These are phyloP conservation scores for Apiospora rasikravindrae DNA, from an alignment of 2,329 filamentous ascomycete genomes.

Conservation along the genomic window DNA sequence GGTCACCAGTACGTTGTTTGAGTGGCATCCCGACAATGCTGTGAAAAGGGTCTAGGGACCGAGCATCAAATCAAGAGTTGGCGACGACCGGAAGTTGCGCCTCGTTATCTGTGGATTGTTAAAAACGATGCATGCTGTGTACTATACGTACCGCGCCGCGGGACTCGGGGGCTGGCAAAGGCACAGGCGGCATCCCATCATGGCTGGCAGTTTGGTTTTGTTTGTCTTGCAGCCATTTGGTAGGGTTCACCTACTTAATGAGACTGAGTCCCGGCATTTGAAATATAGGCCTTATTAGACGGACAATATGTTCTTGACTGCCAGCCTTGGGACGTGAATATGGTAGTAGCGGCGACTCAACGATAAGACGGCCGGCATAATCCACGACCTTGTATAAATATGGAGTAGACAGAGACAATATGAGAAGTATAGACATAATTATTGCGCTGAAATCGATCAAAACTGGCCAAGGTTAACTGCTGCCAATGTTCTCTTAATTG, in stretches of 20 bases:
- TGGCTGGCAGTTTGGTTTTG: not conserved
- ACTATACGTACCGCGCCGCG: not conserved
- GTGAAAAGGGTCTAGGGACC: not conserved
- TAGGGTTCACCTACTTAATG: not conserved
- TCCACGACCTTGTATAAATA: not conserved
- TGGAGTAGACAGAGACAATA: not conserved
- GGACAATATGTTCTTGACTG: not conserved
- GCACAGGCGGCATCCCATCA: not conserved
- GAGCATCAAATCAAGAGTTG: not conserved
- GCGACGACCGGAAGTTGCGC: not conserved
- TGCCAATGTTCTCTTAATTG: too few relatives aligned
- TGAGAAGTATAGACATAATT: not conserved
- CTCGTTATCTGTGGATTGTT: not conserved
- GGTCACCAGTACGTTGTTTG: not conserved
- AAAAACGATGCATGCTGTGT: not conserved
- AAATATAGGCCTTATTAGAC: not conserved
- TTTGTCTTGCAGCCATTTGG: slow-evolving; percentile 8
- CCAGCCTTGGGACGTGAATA: not conserved
- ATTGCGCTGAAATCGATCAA: not conserved
- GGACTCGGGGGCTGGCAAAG: not conserved
- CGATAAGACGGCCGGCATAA: not conserved
- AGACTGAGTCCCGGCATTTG: not conserved
- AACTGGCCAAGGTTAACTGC: too few relatives aligned
- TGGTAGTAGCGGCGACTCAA: too few relatives aligned
- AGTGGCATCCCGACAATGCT: not conserved